Evolutionary conservation across 148 eudicot species (phyloP).

Genomic region (Chenopodium formosanum): DNA sequence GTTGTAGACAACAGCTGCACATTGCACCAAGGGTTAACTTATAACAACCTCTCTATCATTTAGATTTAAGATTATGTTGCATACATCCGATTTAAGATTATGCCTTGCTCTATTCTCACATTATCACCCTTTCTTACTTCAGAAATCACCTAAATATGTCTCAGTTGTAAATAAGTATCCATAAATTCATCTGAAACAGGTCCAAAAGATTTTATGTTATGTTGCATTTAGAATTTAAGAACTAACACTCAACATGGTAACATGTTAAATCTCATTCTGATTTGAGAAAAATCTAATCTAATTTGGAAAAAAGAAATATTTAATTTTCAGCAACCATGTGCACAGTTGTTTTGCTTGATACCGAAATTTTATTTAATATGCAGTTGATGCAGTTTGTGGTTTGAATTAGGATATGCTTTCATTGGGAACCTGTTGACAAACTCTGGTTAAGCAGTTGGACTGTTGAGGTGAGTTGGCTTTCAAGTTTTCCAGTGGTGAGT

Average conservation of each 20-base stretch:
- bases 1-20: too few relatives aligned
- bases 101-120: not conserved
- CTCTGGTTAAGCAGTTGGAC: conserved; percentile 22
- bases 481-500: not conserved
- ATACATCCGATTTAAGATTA: not conserved
- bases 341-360: conserved; percentile 18
- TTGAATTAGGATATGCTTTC: conserved; percentile 19
- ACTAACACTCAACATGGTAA: not conserved
- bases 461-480: conserved; percentile 24
- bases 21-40: not conserved
- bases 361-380: conserved; percentile 8
- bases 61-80: not conserved
- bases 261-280: not conserved
- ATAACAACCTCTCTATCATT: not conserved
- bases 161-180: not conserved
- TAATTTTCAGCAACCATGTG: conserved; percentile 15
- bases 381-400: not conserved
- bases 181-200: not conserved
- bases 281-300: not conserved
- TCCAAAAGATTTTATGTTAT: not conserved
- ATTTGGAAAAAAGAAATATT: not conserved
- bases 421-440: conserved; percentile 36
- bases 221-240: not conserved
- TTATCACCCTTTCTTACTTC: not conserved
- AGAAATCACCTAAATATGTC: not conserved